These are phyloP conservation scores for Dipteronia dyeriana DNA, from an alignment of 345 rosid species.

Conservation along the genomic window DNA sequence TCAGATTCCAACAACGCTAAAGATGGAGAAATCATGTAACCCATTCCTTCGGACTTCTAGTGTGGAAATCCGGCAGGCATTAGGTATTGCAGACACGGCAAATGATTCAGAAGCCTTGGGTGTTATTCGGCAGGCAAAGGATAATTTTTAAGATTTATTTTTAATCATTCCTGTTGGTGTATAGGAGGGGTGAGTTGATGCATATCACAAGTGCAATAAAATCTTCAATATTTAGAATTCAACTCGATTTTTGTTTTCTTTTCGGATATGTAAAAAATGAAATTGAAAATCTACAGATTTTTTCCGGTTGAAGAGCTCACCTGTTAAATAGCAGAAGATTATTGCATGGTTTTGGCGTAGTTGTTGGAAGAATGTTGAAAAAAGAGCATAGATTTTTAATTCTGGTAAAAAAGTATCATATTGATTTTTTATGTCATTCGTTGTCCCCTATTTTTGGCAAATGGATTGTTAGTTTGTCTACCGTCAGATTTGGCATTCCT, in stretches of 20 bases:
- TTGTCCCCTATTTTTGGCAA: not conserved
- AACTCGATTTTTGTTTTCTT: not conserved
- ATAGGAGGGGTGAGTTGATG: slow-evolving; percentile 41
- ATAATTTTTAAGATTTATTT: slow-evolving; percentile 49
- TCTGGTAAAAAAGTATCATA: too few relatives aligned
- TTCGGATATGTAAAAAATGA: not conserved
- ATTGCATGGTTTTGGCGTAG: not conserved
- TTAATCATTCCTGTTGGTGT: slow-evolving; percentile 26
- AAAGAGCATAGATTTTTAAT: too few relatives aligned
- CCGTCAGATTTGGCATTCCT: too few relatives aligned
- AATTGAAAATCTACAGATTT: not conserved
- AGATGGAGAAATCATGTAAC: slow-evolving; percentile 84
- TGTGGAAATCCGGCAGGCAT: slow-evolving; percentile 58
- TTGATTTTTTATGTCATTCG: not conserved
- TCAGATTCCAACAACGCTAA: slow-evolving; percentile 80
- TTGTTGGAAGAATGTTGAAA: not conserved
- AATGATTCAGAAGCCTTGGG: slow-evolving; percentile 71
- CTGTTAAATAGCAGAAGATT: not conserved
- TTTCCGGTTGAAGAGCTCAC: not conserved
- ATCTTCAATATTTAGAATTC: not conserved
- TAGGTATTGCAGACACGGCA: slow-evolving; percentile 64
- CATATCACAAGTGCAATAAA: slow-evolving; percentile 16
- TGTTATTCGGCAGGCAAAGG: slow-evolving; percentile 72
- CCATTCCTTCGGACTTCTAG: slow-evolving; percentile 86
- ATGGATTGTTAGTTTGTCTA: not conserved